phyloP scores from a whole-genome alignment of 306 rosid species.

The Begonia masoniana region DNA sequence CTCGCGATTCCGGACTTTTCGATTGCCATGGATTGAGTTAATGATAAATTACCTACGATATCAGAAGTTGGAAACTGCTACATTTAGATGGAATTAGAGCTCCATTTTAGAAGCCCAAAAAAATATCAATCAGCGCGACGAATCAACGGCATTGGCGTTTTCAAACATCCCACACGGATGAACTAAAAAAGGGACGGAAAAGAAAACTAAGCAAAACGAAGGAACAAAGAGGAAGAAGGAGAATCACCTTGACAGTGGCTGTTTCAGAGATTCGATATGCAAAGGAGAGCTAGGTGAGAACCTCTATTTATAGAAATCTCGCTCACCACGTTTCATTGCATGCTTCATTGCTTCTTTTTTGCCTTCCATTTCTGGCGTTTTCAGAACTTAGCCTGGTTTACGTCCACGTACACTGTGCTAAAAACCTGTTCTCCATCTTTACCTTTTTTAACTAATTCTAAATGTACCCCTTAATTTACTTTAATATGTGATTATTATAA shows the following conservation, averaged over 20 bases:
- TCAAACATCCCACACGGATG: neutral
- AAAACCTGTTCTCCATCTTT: no score
- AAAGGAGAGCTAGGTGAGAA: no score
- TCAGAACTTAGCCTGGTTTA: no score
- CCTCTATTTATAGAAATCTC: no score
- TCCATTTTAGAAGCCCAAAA: neutral
- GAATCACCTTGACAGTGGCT: constrained; percentile 8
- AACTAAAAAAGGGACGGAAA: neutral
- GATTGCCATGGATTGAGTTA: constrained; percentile 36
- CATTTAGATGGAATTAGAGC: neutral
- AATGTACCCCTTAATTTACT: no score
- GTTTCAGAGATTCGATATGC: neutral
- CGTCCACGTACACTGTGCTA: no score
- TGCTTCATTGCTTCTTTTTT: no score
- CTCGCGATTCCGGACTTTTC: constrained; percentile 49
- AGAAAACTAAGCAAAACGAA: neutral
- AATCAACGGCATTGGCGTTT: neutral
- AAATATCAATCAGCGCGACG: neutral
- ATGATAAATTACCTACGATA: neutral
- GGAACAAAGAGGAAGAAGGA: neutral
- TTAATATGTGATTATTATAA: no score
- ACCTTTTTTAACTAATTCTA: no score
- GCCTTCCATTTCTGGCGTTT: no score
- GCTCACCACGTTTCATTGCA: no score
- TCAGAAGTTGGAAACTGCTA: neutral